Conservation (phyloP, 2,329 filamentous ascomycete genomes). For the Monosporascus sp. region DNA sequence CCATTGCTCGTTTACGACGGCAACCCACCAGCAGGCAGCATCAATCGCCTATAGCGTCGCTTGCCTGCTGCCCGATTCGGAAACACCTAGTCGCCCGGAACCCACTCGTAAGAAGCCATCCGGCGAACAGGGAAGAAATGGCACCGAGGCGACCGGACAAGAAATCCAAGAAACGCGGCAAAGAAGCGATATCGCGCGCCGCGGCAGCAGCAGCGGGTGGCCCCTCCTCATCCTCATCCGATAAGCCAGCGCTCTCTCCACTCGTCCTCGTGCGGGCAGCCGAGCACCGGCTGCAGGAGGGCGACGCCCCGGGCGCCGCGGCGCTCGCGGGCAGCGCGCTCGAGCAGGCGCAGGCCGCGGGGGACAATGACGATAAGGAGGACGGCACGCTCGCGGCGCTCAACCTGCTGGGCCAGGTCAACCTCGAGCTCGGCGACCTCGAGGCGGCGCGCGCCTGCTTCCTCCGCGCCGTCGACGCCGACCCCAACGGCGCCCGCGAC, state of each 20-base stretch:
- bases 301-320: slow-evolving; percentile 24
- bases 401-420: slow-evolving; percentile 75
- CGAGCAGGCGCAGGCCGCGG: slow-evolving; percentile 21
- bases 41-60: no score
- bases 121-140: slow-evolving; percentile 12
- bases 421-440: slow-evolving; percentile 76
- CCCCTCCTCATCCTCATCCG: slow-evolving; percentile 1
- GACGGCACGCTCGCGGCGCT: slow-evolving; percentile 60
- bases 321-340: slow-evolving; percentile 25
- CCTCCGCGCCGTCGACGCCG: slow-evolving; percentile 65
- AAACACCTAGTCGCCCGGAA: no score
- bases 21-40: not conserved
- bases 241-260: slow-evolving; percentile 14
- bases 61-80: no score
- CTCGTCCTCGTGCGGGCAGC: slow-evolving; percentile 28
- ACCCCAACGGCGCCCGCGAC: slow-evolving; percentile 66
- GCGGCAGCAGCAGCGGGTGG: slow-evolving; percentile 15
- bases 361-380: slow-evolving; percentile 4
- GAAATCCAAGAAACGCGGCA: slow-evolving; percentile 25
- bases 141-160: slow-evolving; percentile 29
- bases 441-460: slow-evolving; percentile 72
- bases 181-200: slow-evolving; percentile 19
- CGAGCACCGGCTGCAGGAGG: slow-evolving; percentile 26
- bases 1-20: not conserved
- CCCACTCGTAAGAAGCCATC: no score